These are phyloP conservation scores for Artomyces pyxidatus DNA, from an alignment of 768 basidiomycete genomes.

Conservation along the genomic window DNA sequence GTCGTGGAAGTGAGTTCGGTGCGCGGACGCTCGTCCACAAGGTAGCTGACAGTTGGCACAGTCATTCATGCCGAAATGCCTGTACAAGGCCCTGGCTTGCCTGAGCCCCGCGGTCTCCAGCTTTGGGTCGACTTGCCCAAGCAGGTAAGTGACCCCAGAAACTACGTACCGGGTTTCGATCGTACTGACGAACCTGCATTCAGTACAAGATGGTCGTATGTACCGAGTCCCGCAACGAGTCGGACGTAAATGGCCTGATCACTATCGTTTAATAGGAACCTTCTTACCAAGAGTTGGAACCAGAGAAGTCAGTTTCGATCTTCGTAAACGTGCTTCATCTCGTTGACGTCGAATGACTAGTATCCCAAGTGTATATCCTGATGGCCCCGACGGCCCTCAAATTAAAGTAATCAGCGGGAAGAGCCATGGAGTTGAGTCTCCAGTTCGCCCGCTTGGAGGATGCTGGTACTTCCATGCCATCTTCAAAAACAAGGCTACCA, in stretches of 20 bases:
- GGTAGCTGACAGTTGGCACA: constrained; percentile 2
- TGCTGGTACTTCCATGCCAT: constrained; percentile 88
- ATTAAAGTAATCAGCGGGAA: constrained; percentile 87
- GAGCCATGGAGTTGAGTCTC: constrained; percentile 79
- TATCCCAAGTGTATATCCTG: constrained; percentile 67
- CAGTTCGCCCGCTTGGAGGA: constrained; percentile 85
- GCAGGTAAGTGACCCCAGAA: too few relatives aligned
- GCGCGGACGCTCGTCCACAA: too few relatives aligned
- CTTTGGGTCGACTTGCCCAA: constrained; percentile 83
- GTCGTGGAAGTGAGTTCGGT: constrained; percentile 44
- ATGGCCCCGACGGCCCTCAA: constrained; percentile 56
- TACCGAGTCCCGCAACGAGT: constrained; percentile 5
- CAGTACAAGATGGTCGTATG: constrained; percentile 73
- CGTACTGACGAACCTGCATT: too few relatives aligned
- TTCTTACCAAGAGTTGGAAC: constrained; percentile 74
- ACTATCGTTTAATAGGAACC: constrained; percentile 41
- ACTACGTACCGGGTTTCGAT: too few relatives aligned
- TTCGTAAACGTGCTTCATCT: not conserved
- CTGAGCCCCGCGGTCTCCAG: constrained; percentile 78
- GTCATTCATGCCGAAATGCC: constrained; percentile 89
- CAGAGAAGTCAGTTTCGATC: constrained; percentile 45
- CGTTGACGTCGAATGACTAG: constrained; percentile 25
- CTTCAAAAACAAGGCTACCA: constrained; percentile 48
- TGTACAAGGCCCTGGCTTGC: constrained; percentile 52
- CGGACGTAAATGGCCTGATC: constrained; percentile 5